Evolutionary conservation across 169 alveolate genomes (phyloP).

Genomic region (Plasmodium inui): DNA sequence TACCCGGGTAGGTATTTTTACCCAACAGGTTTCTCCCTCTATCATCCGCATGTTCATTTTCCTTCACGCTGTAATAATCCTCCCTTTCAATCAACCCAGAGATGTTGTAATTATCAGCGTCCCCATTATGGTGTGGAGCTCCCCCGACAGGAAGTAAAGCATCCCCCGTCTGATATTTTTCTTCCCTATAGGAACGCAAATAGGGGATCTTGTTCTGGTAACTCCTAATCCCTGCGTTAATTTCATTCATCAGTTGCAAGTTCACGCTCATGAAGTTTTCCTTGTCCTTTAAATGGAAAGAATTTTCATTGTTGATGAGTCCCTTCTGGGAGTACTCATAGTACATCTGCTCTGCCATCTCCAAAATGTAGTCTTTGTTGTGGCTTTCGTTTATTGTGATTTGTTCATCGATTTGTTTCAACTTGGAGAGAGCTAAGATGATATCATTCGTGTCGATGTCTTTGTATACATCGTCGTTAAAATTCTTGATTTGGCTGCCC

Average conservation of each 20-base stretch:
- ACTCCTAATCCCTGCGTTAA: slow-evolving; percentile 35
- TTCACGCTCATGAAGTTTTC: slow-evolving; percentile 18
- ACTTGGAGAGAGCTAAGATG: slow-evolving; percentile 56
- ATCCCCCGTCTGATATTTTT: slow-evolving; percentile 5
- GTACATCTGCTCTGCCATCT: slow-evolving; percentile 58
- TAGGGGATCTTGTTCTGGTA: slow-evolving; percentile 28
- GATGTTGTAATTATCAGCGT: neutral
- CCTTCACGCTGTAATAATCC: slow-evolving; percentile 14
- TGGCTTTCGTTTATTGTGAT: slow-evolving; percentile 42
- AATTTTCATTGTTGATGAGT: slow-evolving; percentile 22
- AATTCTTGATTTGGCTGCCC: slow-evolving; percentile 66
- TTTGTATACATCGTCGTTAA: slow-evolving; percentile 63
- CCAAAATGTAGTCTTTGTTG: slow-evolving; percentile 53
- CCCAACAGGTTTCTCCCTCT: neutral
- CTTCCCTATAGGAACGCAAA: neutral
- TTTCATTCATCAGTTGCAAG: slow-evolving; percentile 57
- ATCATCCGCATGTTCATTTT: slow-evolving; percentile 2
- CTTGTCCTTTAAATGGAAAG: slow-evolving; percentile 41
- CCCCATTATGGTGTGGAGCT: neutral
- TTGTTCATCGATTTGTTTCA: slow-evolving; percentile 51
- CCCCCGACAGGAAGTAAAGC: neutral
- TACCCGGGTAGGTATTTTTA: slow-evolving; percentile 9
- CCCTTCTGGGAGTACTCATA: slow-evolving; percentile 62
- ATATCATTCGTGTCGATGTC: slow-evolving; percentile 69
- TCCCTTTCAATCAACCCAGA: slow-evolving; percentile 18